These are phyloP conservation scores for Leccinum fibrillosum DNA, from an alignment of 768 basidiomycete species.

Conservation along the genomic window DNA sequence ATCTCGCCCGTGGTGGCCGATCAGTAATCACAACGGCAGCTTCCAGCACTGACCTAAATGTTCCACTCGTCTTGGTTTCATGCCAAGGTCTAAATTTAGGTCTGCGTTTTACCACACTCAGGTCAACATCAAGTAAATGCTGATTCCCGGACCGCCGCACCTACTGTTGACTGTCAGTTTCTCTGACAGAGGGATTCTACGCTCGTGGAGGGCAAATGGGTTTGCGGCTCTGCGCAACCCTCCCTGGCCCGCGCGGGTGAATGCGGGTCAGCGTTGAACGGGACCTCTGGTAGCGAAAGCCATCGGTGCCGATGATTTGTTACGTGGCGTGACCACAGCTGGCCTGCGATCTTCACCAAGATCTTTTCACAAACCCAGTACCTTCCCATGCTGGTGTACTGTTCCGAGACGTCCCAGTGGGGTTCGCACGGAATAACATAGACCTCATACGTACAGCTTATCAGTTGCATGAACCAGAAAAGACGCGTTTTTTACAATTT, in stretches of 20 bases:
- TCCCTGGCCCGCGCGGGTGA: background rate
- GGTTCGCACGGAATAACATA: background rate
- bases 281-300: background rate
- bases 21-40: background rate
- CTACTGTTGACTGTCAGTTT: background rate
- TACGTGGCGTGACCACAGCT: background rate
- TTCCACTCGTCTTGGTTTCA: background rate
- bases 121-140: background rate
- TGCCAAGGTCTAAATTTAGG: background rate
- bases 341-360: background rate
- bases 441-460: no score
- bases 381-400: background rate
- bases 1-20: background rate
- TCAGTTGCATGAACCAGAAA: background rate
- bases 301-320: background rate
- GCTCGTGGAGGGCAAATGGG: background rate
- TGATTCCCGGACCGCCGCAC: background rate
- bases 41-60: background rate
- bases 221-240: background rate
- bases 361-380: background rate
- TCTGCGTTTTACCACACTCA: background rate
- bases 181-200: background rate
- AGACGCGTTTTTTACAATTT: background rate
- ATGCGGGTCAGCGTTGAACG: background rate
- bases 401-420: background rate